Evolutionary conservation across 805 yeast species (phyloP).

Genomic region (Starmera pachycereana): DNA sequence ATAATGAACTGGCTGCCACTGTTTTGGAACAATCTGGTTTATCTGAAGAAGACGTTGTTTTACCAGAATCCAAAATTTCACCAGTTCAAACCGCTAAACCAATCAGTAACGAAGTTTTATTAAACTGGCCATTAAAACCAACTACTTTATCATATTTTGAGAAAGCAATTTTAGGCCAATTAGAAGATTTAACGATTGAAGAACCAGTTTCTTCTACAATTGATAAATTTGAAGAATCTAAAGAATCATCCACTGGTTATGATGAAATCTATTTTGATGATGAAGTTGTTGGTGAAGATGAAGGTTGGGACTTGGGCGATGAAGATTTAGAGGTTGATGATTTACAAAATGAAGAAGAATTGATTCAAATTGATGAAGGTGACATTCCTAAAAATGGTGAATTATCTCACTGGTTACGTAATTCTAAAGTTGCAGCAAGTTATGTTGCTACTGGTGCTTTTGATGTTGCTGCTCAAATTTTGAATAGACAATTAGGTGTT

Average conservation of each 20-base stretch:
- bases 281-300: slow-evolving; percentile 43
- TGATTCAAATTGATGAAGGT: slow-evolving; percentile 24
- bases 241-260: slow-evolving; percentile 16
- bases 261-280: slow-evolving; percentile 33
- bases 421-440: slow-evolving; percentile 83
- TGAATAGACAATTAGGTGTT: slow-evolving; percentile 83
- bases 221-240: slow-evolving; percentile 11
- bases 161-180: slow-evolving; percentile 67
- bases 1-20: slow-evolving; percentile 62
- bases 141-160: slow-evolving; percentile 75
- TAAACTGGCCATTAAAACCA: slow-evolving; percentile 75
- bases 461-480: slow-evolving; percentile 88
- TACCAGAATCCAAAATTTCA: slow-evolving; percentile 41
- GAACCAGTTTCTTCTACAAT: slow-evolving; percentile 16
- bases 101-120: slow-evolving; percentile 36
- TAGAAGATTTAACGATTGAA: slow-evolving; percentile 52
- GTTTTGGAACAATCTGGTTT: slow-evolving; percentile 65
- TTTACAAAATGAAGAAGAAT: slow-evolving; percentile 43
- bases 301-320: slow-evolving; percentile 77
- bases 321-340: slow-evolving; percentile 64
- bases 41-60: slow-evolving; percentile 47
- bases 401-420: slow-evolving; percentile 72
- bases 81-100: slow-evolving; percentile 29
- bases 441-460: slow-evolving; percentile 95
- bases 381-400: slow-evolving; percentile 31